Conservation (phyloP, 2,329 filamentous ascomycete species). For the Botryotinia narcissicola region DNA sequence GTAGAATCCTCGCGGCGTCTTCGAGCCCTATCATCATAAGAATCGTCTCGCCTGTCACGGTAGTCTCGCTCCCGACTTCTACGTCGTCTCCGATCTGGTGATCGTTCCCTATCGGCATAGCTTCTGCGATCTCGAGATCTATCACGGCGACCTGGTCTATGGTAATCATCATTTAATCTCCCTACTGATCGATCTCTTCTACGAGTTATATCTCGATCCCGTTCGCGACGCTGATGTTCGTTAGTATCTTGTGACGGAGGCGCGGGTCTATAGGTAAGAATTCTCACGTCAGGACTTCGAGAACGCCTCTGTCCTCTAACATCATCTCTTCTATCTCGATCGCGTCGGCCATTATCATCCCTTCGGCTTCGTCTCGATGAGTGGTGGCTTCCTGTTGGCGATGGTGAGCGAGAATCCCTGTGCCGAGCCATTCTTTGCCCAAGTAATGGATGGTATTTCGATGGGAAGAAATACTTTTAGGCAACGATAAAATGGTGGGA, state of each 20-base stretch:
- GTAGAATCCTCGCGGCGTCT: slow-evolving; percentile 67
- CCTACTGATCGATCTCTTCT: slow-evolving; percentile 69
- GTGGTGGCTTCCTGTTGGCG: slow-evolving; percentile 83
- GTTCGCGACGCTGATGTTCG: slow-evolving; percentile 54
- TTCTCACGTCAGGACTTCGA: slow-evolving; percentile 60
- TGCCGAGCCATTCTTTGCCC: slow-evolving; percentile 56
- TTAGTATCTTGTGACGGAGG: slow-evolving; percentile 28
- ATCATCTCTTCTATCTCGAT: slow-evolving; percentile 51
- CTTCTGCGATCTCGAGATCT: slow-evolving; percentile 60
- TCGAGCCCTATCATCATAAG: slow-evolving; percentile 59
- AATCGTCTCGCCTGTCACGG: slow-evolving; percentile 70
- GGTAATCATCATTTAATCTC: slow-evolving; percentile 63
- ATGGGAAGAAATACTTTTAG: slow-evolving; percentile 46
- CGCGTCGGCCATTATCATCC: slow-evolving; percentile 49
- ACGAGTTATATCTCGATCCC: slow-evolving; percentile 59
- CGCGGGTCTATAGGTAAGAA: slow-evolving; percentile 23
- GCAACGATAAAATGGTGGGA: slow-evolving; percentile 23
- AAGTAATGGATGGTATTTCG: slow-evolving; percentile 32
- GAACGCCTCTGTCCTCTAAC: slow-evolving; percentile 53
- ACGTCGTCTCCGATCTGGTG: slow-evolving; percentile 54
- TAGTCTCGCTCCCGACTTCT: slow-evolving; percentile 68
- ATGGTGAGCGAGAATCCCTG: slow-evolving; percentile 78
- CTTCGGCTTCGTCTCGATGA: slow-evolving; percentile 59
- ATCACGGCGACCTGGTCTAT: slow-evolving; percentile 61
- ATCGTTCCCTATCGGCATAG: slow-evolving; percentile 57